phyloP scores from a whole-genome alignment of 2,329 filamentous ascomycete genomes.

The Talaromyces sp. region DNA sequence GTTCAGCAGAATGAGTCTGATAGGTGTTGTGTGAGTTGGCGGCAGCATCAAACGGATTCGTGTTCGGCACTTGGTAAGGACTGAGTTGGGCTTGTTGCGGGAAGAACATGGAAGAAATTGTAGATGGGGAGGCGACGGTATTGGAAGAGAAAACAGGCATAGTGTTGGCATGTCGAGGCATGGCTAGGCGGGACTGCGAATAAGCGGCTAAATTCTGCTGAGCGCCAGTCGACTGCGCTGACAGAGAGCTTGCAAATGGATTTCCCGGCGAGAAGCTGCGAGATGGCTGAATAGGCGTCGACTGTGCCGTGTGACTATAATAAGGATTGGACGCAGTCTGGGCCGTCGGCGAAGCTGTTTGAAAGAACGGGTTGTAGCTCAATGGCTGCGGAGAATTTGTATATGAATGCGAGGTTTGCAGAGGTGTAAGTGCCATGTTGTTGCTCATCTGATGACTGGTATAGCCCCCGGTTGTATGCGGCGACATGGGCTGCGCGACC shows the following conservation, averaged over 20 bases:
- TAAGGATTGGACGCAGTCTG: slow-evolving; percentile 25
- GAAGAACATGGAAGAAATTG: slow-evolving; percentile 28
- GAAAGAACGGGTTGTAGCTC: slow-evolving; percentile 45
- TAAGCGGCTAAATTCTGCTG: slow-evolving; percentile 14
- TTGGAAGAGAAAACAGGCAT: slow-evolving; percentile 32
- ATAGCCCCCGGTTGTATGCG: slow-evolving; percentile 68
- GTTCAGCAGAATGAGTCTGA: slow-evolving; percentile 26
- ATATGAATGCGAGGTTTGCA: slow-evolving; percentile 34
- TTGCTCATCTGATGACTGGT: slow-evolving; percentile 39
- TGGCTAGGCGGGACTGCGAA: slow-evolving; percentile 17
- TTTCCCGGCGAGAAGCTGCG: slow-evolving; percentile 29
- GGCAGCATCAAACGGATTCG: slow-evolving; percentile 35
- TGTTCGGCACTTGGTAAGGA: slow-evolving; percentile 19
- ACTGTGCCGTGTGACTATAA: slow-evolving; percentile 16
- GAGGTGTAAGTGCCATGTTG: slow-evolving; percentile 39
- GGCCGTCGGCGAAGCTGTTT: slow-evolving; percentile 30
- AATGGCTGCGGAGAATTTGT: slow-evolving; percentile 35
- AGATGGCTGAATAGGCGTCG: slow-evolving; percentile 22
- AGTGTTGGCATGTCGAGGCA: slow-evolving; percentile 38
- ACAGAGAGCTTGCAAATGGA: slow-evolving; percentile 35
- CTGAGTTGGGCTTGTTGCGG: slow-evolving; percentile 27
- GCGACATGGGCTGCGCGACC: slow-evolving; percentile 67
- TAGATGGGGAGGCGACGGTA: slow-evolving; percentile 23
- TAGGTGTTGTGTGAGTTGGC: slow-evolving; percentile 26
- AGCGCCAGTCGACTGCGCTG: slow-evolving; percentile 22